A percentile compares a stretch with the other conserved stretches of the same genome.
Evolutionary conservation across 2,329 filamentous ascomycete species (phyloP).

Genomic region (Fusarium globosum): DNA sequence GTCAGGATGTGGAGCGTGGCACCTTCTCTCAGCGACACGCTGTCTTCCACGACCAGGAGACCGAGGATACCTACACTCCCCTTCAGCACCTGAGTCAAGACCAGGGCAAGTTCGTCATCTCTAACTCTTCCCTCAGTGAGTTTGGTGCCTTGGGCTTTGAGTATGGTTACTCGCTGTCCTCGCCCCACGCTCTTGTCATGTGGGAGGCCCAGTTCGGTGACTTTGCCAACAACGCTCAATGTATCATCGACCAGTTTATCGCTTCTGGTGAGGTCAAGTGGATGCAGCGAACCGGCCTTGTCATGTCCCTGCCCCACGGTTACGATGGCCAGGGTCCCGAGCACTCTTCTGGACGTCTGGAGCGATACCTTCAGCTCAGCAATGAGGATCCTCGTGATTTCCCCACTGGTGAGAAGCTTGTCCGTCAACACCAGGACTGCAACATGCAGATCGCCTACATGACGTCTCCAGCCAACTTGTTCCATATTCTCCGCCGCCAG

Average conservation of each 20-base stretch:
- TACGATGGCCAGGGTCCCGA: slow-evolving; percentile 99
- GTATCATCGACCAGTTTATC: slow-evolving; percentile 98
- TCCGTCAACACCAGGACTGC: slow-evolving; percentile 98
- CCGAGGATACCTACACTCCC: slow-evolving; percentile 90
- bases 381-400: slow-evolving; percentile 97
- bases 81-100: slow-evolving; percentile 89
- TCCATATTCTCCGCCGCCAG: slow-evolving; percentile 95
- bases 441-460: slow-evolving; percentile 99
- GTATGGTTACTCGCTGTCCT: slow-evolving; percentile 97
- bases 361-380: slow-evolving; percentile 95
- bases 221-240: slow-evolving; percentile 99
- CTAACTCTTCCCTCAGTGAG: slow-evolving; percentile 87
- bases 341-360: slow-evolving; percentile 96
- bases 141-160: slow-evolving; percentile 89
- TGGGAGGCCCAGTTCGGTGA: slow-evolving; percentile 99
- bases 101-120: slow-evolving; percentile 95
- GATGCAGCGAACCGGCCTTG: slow-evolving; percentile 96
- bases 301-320: slow-evolving; percentile 96
- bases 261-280: slow-evolving; percentile 98
- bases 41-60: slow-evolving; percentile 97
- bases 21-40: slow-evolving; percentile 98
- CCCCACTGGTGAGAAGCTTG: slow-evolving; percentile 87
- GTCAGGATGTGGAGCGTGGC: slow-evolving; percentile 98
- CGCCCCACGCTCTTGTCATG: slow-evolving; percentile 96
- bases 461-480: slow-evolving; percentile 95